These are phyloP conservation scores for Moricandia moricandioides DNA, from an alignment of 345 rosid species.

Conservation along the genomic window DNA sequence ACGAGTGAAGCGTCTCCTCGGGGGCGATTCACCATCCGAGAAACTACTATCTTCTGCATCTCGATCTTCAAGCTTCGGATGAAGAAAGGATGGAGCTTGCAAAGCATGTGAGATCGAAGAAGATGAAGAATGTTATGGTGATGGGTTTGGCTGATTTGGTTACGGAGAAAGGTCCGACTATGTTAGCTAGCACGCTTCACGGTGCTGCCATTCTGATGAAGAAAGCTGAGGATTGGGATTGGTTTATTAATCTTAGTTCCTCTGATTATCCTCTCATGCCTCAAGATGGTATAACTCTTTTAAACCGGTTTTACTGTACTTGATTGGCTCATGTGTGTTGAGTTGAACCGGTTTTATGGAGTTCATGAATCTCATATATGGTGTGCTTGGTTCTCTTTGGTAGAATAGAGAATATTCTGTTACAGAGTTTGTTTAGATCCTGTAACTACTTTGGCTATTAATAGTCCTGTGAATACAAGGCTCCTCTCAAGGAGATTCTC, in stretches of 20 bases:
- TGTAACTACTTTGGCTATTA: too few species aligned
- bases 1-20: conserved; percentile 58
- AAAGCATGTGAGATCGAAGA: conserved; percentile 60
- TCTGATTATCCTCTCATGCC: conserved; percentile 86
- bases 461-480: too few species aligned
- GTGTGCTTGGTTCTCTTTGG: neutral
- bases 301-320: neutral
- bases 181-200: conserved; percentile 73
- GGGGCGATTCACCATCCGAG: conserved; percentile 75
- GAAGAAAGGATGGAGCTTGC: conserved; percentile 76
- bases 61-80: conserved; percentile 84
- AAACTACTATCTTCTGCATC: conserved; percentile 74
- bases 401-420: too few species aligned
- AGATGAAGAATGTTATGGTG: conserved; percentile 75
- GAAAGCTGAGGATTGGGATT: conserved; percentile 78
- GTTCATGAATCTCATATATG: neutral
- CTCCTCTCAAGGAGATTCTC: too few species aligned
- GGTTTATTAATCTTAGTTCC: conserved; percentile 86
- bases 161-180: conserved; percentile 78
- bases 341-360: neutral
- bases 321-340: too few species aligned
- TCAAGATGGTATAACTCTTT: conserved; percentile 62
- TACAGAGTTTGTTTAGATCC: too few species aligned
- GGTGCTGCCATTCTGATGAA: conserved; percentile 72
- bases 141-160: conserved; percentile 78